A percentile compares a stretch with the other conserved stretches of the same genome.
phyloP scores from a whole-genome alignment of 768 basidiomycete genomes.

The Daedaleopsis sinensis region DNA sequence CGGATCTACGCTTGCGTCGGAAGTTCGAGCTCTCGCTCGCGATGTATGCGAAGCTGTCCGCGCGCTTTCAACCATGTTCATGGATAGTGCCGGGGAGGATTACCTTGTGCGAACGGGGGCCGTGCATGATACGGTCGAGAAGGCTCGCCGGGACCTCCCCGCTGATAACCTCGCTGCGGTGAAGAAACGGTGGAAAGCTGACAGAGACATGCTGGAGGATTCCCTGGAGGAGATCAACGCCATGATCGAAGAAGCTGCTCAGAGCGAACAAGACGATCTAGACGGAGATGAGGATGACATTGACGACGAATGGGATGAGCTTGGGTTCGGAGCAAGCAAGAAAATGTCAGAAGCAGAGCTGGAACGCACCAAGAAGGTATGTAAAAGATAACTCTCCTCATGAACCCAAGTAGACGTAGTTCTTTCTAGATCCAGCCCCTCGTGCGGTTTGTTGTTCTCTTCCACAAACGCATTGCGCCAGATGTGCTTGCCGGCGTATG shows the following conservation, averaged over 20 bases:
- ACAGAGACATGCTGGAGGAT: constrained; percentile 63
- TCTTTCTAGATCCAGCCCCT: constrained; percentile 55
- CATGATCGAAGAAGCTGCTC: constrained; percentile 47
- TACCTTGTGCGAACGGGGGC: constrained; percentile 32
- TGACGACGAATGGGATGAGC: constrained; percentile 52
- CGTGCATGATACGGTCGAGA: constrained; percentile 32
- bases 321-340: constrained; percentile 52
- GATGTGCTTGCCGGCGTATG: constrained; percentile 44
- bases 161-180: constrained; percentile 62
- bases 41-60: constrained; percentile 23
- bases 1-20: constrained; percentile 27
- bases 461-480: constrained; percentile 63
- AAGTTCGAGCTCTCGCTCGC: constrained; percentile 14
- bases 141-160: constrained; percentile 48
- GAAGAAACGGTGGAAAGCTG: constrained; percentile 48
- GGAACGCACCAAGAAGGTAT: constrained; percentile 62
- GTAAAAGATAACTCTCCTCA: constrained; percentile 11
- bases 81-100: constrained; percentile 22
- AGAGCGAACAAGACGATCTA: constrained; percentile 35
- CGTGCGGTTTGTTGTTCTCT: constrained; percentile 57
- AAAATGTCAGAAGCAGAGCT: constrained; percentile 53
- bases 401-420: background rate
- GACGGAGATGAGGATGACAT: constrained; percentile 30
- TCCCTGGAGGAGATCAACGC: constrained; percentile 58
- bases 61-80: constrained; percentile 17